Evolutionary conservation across 2,329 filamentous ascomycete genomes (phyloP), one percentile per base, ranked within the genome.

Genomic region (Ophiostoma quercus): DNA sequence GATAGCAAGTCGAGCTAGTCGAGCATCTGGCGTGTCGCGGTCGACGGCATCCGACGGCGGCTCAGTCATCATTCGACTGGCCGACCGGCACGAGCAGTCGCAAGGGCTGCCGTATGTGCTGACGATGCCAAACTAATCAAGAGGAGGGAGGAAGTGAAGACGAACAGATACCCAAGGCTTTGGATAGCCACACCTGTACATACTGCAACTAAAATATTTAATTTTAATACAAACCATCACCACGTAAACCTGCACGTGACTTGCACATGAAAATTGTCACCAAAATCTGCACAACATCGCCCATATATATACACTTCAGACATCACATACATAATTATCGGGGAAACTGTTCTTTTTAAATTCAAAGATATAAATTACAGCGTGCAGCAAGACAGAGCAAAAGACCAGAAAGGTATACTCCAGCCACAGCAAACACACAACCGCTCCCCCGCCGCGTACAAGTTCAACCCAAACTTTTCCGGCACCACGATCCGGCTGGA

Each of bases 351-450:
- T 62, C 57, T 62, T 62, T 62, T 62, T 82, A 80, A 80, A 83
- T 73, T 74, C 79, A 85, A 68, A 65, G 62, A 62, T 70, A 85
- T 86, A 86, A 84, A 86, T 86, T 87, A 87, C 85, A 87, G 82
- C 51, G 37, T 47, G 62, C 62, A 37, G 62, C 62, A 39, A 65
- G 60, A 34, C 68, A 57, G 57, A 62, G 57, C 57, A 70, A 67
- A 47, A 51, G 67, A 66, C 68, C 66, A 54, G 34, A 62, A 25
- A 51, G 11, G 41, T 25, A 67, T 32, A 51, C n/a, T 67, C 66
- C 47, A 67, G 67, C 67, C 57, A 41, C 51, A 14, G 34, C 54
- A 43, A 34, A 63, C 69, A 63, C 69, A 68, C 69, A 68, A 71
- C 69, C 67, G 67, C 69, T 66, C 69, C 69, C 62, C 69, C 39